A percentile compares a stretch with the other conserved stretches of the same genome.
Conservation (phyloP, 129 eudicot genomes). For the carrot (Daucus carota) region DH1_v3.0 NC_030385.2:43141501-43142000, state of each 20-base stretch:
- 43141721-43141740: conserved; percentile 90
- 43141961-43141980: neutral
- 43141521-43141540: conserved; percentile 55
- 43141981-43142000: neutral
- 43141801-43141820: neutral
- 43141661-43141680: conserved; percentile 64
- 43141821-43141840: too few species aligned
- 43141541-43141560: conserved; percentile 64
- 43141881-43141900: neutral
- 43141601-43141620: conserved; percentile 67
- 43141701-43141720: conserved; percentile 80
- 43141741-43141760: conserved; percentile 64
- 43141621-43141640: conserved; percentile 91
- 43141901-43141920: neutral
- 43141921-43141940: neutral
- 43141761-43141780: conserved; percentile 65
- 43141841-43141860: neutral
- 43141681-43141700: conserved; percentile 47
- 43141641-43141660: conserved; percentile 77
- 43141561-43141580: conserved; percentile 81
- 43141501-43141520: neutral
- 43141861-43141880: neutral
- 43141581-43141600: conserved; percentile 81
- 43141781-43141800: neutral
- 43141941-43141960: neutral